Base-by-base conservation (phyloP, 345 rosid genomes). In the Psidium friedrichsthalianum region DNA sequence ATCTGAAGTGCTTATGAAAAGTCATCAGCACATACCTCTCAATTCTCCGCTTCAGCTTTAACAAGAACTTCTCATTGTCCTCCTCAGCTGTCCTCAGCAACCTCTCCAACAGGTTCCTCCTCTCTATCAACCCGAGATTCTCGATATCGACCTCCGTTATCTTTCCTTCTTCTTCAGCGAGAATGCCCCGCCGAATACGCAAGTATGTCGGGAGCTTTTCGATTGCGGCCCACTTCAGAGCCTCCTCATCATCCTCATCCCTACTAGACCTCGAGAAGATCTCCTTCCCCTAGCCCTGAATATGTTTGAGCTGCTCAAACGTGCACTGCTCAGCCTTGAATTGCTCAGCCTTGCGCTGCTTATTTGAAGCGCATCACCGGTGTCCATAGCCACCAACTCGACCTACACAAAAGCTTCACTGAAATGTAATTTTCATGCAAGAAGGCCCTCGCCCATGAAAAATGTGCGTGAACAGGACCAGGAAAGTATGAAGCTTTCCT, bases 171-270 rank as follows among this genome's bases (percentile, higher is more conserved):
- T 91, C 86, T 89, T 90, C 86, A 15, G 92, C 87, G 16, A 96
- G 91, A 42, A 96, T 88, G 29, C 98, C 98, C 92, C 96, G 94
- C 86, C 89, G 90, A 1, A 94, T 81, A 82, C 96, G 94, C 83
- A 92, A 86, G 86, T 87, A 92, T 6, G 99, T 94, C 0, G 99
- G 99, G n/a, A 96, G 93, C 89, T 91, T 96, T 90, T 96, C 96
- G 6, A 96, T 18, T 59, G 99, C 99, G 59, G 99, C 99, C 99
- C 98, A 96, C 88, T 64, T 94, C 83, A 95, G 90, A 69, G 95
- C 99, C 90, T 93, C 98, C 86, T 95, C 98, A 84, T 91, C 93
- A 25, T 94, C 94, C 84, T 90, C 96, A 22, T 86, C 90, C 40
- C 85, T 85, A 51, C 91, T 91, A 20, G 96, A 90, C 89, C 82